Evolutionary conservation across 257 asterid genomes (phyloP).

Genomic region (Jacaranda copaia): DNA sequence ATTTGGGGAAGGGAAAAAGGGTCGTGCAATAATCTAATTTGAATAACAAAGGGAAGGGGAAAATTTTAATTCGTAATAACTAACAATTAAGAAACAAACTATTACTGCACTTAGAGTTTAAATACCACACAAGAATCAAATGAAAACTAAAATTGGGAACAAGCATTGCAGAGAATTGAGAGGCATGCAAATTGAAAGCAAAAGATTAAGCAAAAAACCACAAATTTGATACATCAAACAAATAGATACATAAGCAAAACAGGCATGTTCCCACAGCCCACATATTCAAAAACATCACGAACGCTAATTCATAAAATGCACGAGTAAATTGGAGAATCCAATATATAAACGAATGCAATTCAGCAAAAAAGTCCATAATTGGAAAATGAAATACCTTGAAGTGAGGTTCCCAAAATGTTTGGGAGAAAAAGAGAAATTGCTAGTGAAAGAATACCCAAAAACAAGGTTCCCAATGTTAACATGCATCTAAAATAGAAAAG

Average conservation of each 20-base stretch:
- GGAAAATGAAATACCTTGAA: constrained; percentile 48
- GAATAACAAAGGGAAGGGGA: neutral
- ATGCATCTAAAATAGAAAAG: no score
- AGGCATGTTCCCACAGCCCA: neutral
- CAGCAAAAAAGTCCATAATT: neutral
- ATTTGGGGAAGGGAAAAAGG: neutral
- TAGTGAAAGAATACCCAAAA: no score
- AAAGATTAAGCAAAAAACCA: neutral
- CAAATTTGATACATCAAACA: neutral
- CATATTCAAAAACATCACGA: constrained; percentile 19
- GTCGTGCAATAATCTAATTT: neutral
- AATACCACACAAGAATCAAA: constrained; percentile 1
- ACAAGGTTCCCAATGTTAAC: no score
- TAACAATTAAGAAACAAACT: neutral
- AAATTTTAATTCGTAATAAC: neutral
- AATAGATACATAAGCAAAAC: neutral
- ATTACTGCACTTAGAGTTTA: neutral
- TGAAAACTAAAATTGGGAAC: neutral
- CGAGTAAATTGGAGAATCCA: neutral
- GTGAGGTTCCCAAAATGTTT: constrained; percentile 35
- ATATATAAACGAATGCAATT: neutral
- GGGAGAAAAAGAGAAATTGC: constrained; percentile 38
- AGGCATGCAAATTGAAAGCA: neutral
- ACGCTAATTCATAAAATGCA: constrained; percentile 12
- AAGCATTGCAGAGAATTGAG: neutral